Evolutionary conservation across 805 yeast genomes (phyloP), one percentile per base, ranked within the genome.

Genomic region (Suhomyces prunicola): DNA sequence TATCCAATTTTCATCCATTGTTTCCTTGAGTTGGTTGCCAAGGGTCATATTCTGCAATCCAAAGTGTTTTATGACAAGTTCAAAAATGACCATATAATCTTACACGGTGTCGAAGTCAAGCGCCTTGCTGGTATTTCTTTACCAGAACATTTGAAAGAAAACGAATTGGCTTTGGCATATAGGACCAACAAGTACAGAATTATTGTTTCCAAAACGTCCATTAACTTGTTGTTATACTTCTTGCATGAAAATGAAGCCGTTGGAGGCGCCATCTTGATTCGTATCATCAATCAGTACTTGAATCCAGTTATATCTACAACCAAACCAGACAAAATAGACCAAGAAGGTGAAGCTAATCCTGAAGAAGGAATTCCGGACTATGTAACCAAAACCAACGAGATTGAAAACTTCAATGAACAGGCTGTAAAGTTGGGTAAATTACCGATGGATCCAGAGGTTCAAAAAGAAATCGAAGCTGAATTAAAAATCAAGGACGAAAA

Each of bases 1-100:
- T 94, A 88, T 67, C 99, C 99, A 5, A 78, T 94, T n/a, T 94
- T 92, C 70, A 87, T 93, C 49, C 96, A 93, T 68, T 83, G 90
- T 61, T 94, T 83, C 66, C 75, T 94, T 56, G 93, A 90, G 60
- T 77, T 94, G 53, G 83, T 93, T 19, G 74, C 82, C 44, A 86
- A 88, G 62, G 81, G 83, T 54, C 79, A 77, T 59, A 70, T 81
- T 6, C 67, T 74, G 17, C 79, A 82, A 50, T 96, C 97, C 6
- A 83, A 89, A 61, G 69, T 73, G 22, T 93, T 93, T 64, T 90
- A 87, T 62, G 88, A 86, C 56, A 83, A 81, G 62, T 92, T 85
- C 67, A 78, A 85, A 47, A 74, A 73, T 10, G 97, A 90, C 64
- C 96, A 90, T 68, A 71, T 77, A 36, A 73, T 90, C 10, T 76